These are phyloP conservation scores for Neurospora crassa DNA, from an alignment of 2,329 filamentous ascomycete species.

Conservation along the genomic window DNA sequence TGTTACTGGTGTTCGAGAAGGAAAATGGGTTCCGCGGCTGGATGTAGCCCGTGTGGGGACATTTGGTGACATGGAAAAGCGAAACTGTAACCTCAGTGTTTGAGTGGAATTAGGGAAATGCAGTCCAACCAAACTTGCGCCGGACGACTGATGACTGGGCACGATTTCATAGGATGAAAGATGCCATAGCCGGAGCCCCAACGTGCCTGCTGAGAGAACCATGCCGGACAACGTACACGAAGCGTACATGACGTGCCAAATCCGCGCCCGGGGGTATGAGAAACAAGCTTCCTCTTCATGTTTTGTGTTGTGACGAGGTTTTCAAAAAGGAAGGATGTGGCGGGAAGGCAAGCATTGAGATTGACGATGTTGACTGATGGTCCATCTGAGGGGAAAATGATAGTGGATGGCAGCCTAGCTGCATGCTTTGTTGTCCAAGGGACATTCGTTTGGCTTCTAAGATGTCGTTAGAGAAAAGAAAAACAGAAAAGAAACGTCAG, in stretches of 20 bases:
- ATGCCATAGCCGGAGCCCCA: conserved; percentile 14
- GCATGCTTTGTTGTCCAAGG: neutral
- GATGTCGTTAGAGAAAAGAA: neutral
- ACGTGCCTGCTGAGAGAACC: conserved; percentile 17
- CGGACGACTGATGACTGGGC: conserved; percentile 33
- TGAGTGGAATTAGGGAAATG: conserved; percentile 16
- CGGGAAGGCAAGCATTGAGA: neutral
- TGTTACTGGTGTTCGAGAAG: neutral
- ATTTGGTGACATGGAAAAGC: conserved; percentile 3
- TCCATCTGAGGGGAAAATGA: neutral
- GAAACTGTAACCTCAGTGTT: conserved; percentile 19
- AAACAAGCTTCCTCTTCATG: neutral
- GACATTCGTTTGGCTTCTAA: neutral
- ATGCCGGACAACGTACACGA: conserved; percentile 15
- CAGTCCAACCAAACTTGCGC: conserved; percentile 19
- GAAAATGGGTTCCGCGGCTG: neutral
- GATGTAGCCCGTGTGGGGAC: conserved; percentile 10
- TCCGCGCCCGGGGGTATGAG: conserved; percentile 4
- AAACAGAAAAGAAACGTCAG: neutral
- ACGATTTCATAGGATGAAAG: conserved; percentile 28
- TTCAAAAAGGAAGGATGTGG: neutral
- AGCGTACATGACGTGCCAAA: conserved; percentile 10
- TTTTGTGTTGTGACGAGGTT: neutral
- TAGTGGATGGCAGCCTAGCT: neutral
- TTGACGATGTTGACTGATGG: neutral